Percentiles rank a stretch among this genome's conserved stretches.
These are phyloP conservation scores for Sapria himalayana DNA, from an alignment of 345 rosid genomes.

Conservation along the genomic window DNA sequence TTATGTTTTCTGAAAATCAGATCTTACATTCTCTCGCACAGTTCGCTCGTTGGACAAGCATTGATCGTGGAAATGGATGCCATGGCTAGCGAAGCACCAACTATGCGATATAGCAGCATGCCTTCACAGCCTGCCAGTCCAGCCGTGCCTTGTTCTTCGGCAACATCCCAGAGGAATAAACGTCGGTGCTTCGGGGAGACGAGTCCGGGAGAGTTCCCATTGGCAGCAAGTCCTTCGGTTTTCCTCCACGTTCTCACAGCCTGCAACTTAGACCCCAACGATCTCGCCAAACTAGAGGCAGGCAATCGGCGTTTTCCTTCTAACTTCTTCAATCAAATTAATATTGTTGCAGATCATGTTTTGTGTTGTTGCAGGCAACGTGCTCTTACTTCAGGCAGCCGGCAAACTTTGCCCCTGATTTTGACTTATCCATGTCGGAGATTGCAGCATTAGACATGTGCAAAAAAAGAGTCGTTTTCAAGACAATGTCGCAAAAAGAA, in stretches of 20 bases:
- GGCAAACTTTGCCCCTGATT: constrained; percentile 67
- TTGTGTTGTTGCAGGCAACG: constrained; percentile 50
- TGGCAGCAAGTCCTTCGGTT: constrained; percentile 84
- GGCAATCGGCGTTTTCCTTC: constrained; percentile 25
- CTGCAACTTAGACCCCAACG: constrained; percentile 72
- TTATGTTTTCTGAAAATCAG: constrained; percentile 6
- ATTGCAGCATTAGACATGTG: constrained; percentile 95
- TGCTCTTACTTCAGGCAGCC: constrained; percentile 92
- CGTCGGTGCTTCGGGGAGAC: constrained; percentile 74
- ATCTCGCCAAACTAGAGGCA: constrained; percentile 96
- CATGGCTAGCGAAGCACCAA: constrained; percentile 51
- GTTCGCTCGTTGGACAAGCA: constrained; percentile 33
- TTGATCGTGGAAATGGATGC: constrained; percentile 83
- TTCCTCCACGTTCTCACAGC: constrained; percentile 83
- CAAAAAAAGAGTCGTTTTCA: constrained; percentile 58
- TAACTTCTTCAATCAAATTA: constrained; percentile 11
- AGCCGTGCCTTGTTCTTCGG: constrained; percentile 25
- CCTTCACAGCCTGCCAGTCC: constrained; percentile 48
- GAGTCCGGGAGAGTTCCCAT: constrained; percentile 89
- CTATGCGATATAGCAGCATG: constrained; percentile 43
- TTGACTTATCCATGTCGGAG: constrained; percentile 62
- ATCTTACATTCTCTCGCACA: constrained; percentile 13
- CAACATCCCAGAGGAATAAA: constrained; percentile 39
- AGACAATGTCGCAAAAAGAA: constrained; percentile 46
- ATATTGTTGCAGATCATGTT: constrained; percentile 44